Evolutionary conservation across 805 yeast species (phyloP).

Genomic region (Saccharomyces kudriavzevii): DNA sequence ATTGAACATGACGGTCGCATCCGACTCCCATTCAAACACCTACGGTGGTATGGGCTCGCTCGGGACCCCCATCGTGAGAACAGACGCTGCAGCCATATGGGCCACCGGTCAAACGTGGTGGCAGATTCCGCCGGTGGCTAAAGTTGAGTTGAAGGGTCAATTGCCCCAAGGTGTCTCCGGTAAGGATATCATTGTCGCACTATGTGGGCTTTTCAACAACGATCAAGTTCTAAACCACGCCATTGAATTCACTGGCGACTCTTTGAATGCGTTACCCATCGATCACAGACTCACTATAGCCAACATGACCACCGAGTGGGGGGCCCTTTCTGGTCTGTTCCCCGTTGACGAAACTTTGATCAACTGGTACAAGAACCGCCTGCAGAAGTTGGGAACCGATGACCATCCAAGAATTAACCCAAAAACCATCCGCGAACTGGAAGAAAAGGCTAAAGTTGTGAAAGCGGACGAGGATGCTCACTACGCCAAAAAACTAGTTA

Average conservation of each 20-base stretch:
- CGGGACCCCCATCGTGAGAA: conserved; percentile 96
- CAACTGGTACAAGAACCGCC: conserved; percentile 67
- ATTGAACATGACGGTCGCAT: conserved; percentile 83
- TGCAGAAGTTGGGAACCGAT: conserved; percentile 43
- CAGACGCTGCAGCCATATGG: conserved; percentile 99
- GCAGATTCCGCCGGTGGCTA: conserved; percentile 99
- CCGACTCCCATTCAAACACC: conserved; percentile 95
- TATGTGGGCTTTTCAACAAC: conserved; percentile 87
- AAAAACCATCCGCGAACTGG: conserved; percentile 41
- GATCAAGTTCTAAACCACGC: conserved; percentile 93
- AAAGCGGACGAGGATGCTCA: conserved; percentile 67
- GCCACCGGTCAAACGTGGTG: conserved; percentile 99
- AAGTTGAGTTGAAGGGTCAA: conserved; percentile 74
- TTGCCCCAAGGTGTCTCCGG: conserved; percentile 88
- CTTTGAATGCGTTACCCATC: conserved; percentile 56
- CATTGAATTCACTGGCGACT: conserved; percentile 85
- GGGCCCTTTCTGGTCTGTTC: conserved; percentile 92
- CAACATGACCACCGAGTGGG: conserved; percentile 98
- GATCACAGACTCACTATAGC: conserved; percentile 90
- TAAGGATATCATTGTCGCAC: conserved; percentile 91
- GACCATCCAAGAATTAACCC: conserved; percentile 79
- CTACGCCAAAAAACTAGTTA: conserved; percentile 79
- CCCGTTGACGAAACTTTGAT: conserved; percentile 83
- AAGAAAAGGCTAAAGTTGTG: conserved; percentile 7
- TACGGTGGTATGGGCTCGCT: conserved; percentile 94